A percentile compares a stretch with the other conserved stretches of the same genome.
phyloP scores from a whole-genome alignment of 176 grass and related monocot species.

The Themeda triandra region DNA sequence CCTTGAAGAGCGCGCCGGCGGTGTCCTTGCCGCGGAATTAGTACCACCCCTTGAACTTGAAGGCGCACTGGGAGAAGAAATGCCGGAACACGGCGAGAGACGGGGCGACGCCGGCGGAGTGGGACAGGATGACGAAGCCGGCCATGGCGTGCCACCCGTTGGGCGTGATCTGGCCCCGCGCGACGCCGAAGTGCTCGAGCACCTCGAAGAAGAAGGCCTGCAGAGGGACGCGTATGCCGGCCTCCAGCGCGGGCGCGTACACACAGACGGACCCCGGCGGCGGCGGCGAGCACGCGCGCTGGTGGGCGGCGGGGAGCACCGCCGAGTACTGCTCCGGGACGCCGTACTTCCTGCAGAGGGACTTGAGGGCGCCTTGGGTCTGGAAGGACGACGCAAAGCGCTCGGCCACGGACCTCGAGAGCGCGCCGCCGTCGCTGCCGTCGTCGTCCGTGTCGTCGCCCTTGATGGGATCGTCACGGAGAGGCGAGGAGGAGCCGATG shows the following conservation, averaged over 20 bases:
- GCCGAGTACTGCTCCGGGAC: not conserved
- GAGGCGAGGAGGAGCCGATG: not conserved
- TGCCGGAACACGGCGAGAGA: constrained; percentile 9
- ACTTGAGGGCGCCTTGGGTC: not conserved
- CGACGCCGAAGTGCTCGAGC: constrained; percentile 21
- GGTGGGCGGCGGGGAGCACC: not conserved
- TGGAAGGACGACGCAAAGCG: not conserved
- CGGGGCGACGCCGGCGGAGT: not conserved
- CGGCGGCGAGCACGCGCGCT: constrained; percentile 17
- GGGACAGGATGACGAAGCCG: constrained; percentile 5
- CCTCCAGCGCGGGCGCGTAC: constrained; percentile 14
- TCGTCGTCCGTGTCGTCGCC: not conserved
- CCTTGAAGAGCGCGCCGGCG: constrained; percentile 4
- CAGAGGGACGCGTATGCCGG: constrained; percentile 29
- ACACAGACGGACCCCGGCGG: not conserved
- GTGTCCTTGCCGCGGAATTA: not conserved
- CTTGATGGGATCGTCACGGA: not conserved
- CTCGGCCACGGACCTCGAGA: not conserved
- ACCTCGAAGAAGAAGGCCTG: constrained; percentile 5
- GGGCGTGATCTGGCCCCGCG: constrained; percentile 23
- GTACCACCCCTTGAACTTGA: constrained; percentile 7
- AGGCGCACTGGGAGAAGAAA: not conserved
- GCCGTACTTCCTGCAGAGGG: not conserved
- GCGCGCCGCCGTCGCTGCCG: not conserved
- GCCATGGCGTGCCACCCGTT: constrained; percentile 29